Conservation (phyloP, 1,284 basidiomycete species). For the Cutaneotrichosporon arboriforme region DNA sequence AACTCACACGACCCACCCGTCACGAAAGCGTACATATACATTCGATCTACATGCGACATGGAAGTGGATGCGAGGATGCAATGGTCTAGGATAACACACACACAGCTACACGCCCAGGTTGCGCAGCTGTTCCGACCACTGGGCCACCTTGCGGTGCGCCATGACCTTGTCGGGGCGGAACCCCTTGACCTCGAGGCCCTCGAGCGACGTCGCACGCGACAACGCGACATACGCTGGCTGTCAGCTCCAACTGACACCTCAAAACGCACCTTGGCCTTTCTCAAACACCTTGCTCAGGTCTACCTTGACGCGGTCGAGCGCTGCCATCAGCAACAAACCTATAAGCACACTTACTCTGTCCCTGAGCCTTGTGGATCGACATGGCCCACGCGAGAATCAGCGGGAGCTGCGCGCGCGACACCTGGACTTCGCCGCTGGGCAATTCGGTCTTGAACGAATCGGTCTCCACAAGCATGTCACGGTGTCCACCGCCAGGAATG, state of each 20-base stretch:
- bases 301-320: constrained; percentile 47
- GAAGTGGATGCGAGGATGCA: neutral
- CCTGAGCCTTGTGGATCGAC: constrained; percentile 93
- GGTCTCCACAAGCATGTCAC: constrained; percentile 59
- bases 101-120: constrained; percentile 19
- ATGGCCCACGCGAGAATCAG: constrained; percentile 87
- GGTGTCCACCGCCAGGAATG: constrained; percentile 55
- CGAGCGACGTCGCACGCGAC: constrained; percentile 85
- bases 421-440: constrained; percentile 73
- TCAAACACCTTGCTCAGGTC: constrained; percentile 59
- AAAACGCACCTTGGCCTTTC: constrained; percentile 58
- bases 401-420: constrained; percentile 66
- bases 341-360: constrained; percentile 57
- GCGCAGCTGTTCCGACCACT: constrained; percentile 30
- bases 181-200: constrained; percentile 82
- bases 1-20: neutral
- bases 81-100: neutral
- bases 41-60: neutral
- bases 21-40: neutral
- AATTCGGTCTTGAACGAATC: constrained; percentile 81
- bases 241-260: neutral
- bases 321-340: constrained; percentile 15
- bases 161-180: constrained; percentile 75
- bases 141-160: constrained; percentile 55
- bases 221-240: constrained; percentile 84